Evolutionary conservation across 805 yeast genomes (phyloP), one percentile per base, ranked within the genome.

Genomic region (Metschnikowia lunata): DNA sequence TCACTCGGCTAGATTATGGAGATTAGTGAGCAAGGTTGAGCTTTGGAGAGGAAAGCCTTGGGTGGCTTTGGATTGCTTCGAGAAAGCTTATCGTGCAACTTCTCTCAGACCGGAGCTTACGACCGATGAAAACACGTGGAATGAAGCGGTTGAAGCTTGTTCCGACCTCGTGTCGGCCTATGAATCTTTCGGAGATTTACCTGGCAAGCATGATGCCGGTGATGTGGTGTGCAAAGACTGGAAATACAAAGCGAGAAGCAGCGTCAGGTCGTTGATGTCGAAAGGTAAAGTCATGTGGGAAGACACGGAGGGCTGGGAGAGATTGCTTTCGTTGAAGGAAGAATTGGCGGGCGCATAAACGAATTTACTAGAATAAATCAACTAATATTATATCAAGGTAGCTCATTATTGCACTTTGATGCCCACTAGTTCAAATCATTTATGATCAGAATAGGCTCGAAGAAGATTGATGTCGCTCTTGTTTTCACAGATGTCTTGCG

Each of bases 181-280:
- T 61, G 89, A 83, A 58, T 82, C 86, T 3, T 73, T 87, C 29
- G 98, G 98, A n/a, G 93, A 85, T 46, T 63, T 79, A 53, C 85
- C 86, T 9, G 95, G 95, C 7, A 83, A 79, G 55, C 76, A 82
- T 57, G 85, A 84, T 23, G 89, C 88, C 2, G 95, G 83, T 15
- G 88, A 85, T 60, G 52, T 83, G n/a, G 95, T 90, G 8, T 89
- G 97, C 62, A 80, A 83, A 58, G 96, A 89, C 59, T 90, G 97
- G 97, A 85, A 80, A 58, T 86, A 83, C 66, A 88, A 88, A 61
- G 82, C 95, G 1, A 75, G 82, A 49, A 75, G 85, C 12, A 71
- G 86, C 1, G 75, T 89, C 15, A 75, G 95, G 57, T 76, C 87
- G 1, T 69, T 89, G 51, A 75, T 86, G 78, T 81, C 91, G 13